Base-by-base conservation (phyloP, 345 rosid genomes). In the Eucalyptus polybractea region DNA sequence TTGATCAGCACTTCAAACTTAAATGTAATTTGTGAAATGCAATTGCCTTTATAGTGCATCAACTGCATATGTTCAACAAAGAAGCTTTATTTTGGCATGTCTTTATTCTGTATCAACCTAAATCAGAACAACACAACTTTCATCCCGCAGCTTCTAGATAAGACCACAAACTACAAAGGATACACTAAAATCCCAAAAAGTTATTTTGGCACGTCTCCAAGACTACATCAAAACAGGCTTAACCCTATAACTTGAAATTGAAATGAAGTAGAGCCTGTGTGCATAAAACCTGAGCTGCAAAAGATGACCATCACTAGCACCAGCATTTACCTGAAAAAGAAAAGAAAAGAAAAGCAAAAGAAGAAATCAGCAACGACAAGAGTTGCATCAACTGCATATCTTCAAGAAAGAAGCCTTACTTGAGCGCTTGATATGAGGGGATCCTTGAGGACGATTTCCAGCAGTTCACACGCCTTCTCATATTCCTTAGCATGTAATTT, bases 401-500 rank as follows among this genome's bases (percentile, higher is more conserved):
- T 88, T 45, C 88, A 37, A 65, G 21, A 87, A 80, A 72, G 88
- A 62, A 19, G 91, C 47, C 21, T 31, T 93, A 96, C 98, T 93
- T 98, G 94, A 92, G 96, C 94, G 90, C 90, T 93, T 33, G 97
- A 93, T 83, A 97, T 93, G 17, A 98, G 89, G 88, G 98, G 99
- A 93, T 98, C 97, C 92, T 94, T 95, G 11, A 98, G 92, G 89
- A 97, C 95, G 47, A 97, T 94, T 91, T 97, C 97, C 44, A 98
- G 91, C 88, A 96, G 94, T 86, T 95, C 94, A 24, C 95, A 93
- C 83, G 99, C 98, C 91, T 95, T 95, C 86, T 93, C 96, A 22
- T 95, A 97, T 89, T 97, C 97, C 93, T 98, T 98, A 44, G 97
- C 93, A 92, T 98, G 98, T 88, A 98, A 93, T 92, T 96, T 95